Conservation (phyloP, 2,329 filamentous ascomycete genomes). For the Botrytis aclada region DNA sequence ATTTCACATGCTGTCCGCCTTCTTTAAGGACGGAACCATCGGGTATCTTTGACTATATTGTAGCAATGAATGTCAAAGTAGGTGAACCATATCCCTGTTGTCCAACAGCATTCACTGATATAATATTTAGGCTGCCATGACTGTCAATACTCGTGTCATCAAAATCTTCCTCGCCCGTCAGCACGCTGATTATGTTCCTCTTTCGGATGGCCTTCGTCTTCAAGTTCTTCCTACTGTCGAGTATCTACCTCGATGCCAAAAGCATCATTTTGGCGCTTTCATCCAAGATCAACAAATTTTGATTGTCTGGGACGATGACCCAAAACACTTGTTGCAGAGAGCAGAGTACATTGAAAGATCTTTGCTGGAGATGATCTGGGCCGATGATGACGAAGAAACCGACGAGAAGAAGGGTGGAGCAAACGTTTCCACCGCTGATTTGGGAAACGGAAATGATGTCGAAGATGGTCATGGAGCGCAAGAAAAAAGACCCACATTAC, state of each 20-base stretch:
- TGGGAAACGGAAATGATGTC: background rate
- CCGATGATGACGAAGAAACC: slow-evolving; percentile 41
- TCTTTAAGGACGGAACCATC: slow-evolving; percentile 45
- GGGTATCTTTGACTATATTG: slow-evolving; percentile 49
- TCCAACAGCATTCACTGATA: background rate
- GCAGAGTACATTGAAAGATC: slow-evolving; percentile 51
- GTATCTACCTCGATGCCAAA: slow-evolving; percentile 56
- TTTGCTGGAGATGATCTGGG: slow-evolving; percentile 59
- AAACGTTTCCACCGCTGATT: slow-evolving; percentile 32
- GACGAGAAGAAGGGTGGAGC: slow-evolving; percentile 30
- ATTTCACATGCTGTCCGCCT: slow-evolving; percentile 51
- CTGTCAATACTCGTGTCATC: slow-evolving; percentile 62
- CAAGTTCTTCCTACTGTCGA: slow-evolving; percentile 59
- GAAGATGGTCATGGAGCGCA: slow-evolving; percentile 3
- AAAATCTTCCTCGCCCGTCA: slow-evolving; percentile 53
- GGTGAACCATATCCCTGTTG: slow-evolving; percentile 24
- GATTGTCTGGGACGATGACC: slow-evolving; percentile 64
- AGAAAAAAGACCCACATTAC: slow-evolving; percentile 45
- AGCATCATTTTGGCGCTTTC: slow-evolving; percentile 65
- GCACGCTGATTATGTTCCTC: slow-evolving; percentile 53
- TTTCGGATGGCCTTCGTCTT: slow-evolving; percentile 55
- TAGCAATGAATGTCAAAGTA: slow-evolving; percentile 53
- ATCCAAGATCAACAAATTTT: slow-evolving; percentile 55
- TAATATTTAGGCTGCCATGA: slow-evolving; percentile 57
- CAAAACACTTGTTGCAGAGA: slow-evolving; percentile 52